Evolutionary conservation across 2,329 filamentous ascomycete species (phyloP).

Genomic region (Aspergillus caelatus): DNA sequence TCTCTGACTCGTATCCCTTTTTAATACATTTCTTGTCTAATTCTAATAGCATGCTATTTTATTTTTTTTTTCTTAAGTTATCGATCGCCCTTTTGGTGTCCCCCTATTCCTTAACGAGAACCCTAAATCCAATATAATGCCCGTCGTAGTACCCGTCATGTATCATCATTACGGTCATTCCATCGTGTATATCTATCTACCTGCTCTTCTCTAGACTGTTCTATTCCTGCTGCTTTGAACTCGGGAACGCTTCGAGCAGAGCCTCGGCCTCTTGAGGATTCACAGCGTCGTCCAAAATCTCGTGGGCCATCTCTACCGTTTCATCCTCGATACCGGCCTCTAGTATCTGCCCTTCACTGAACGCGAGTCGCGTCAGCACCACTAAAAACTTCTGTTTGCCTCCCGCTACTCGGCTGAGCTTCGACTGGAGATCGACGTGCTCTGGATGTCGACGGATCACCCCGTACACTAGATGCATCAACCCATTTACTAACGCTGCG

Average conservation of each 20-base stretch:
- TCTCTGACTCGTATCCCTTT: no score
- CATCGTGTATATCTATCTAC: background rate
- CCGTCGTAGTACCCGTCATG: no score
- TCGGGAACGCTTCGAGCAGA: slow-evolving; percentile 52
- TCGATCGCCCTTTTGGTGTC: no score
- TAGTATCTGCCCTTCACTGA: slow-evolving; percentile 76
- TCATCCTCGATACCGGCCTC: slow-evolving; percentile 77
- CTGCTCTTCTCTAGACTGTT: background rate
- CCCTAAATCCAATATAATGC: no score
- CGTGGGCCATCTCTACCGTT: slow-evolving; percentile 78
- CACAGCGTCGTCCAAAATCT: slow-evolving; percentile 76
- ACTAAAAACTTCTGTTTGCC: slow-evolving; percentile 82
- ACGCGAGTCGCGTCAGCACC: slow-evolving; percentile 79
- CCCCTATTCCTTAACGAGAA: no score
- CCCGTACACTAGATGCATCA: slow-evolving; percentile 63
- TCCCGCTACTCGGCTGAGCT: slow-evolving; percentile 69
- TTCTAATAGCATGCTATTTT: no score
- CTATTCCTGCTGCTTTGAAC: slow-evolving; percentile 33
- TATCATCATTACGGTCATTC: no score
- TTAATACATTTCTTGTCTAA: no score
- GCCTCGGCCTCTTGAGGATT: slow-evolving; percentile 77
- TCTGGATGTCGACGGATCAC: slow-evolving; percentile 64
- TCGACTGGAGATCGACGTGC: slow-evolving; percentile 68
- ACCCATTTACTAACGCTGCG: slow-evolving; percentile 59
- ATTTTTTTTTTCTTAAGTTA: no score